Percentiles rank a stretch among this genome's conserved stretches.
Conservation (phyloP, 352 stramenopile genomes). For the Pythium biforme region DNA sequence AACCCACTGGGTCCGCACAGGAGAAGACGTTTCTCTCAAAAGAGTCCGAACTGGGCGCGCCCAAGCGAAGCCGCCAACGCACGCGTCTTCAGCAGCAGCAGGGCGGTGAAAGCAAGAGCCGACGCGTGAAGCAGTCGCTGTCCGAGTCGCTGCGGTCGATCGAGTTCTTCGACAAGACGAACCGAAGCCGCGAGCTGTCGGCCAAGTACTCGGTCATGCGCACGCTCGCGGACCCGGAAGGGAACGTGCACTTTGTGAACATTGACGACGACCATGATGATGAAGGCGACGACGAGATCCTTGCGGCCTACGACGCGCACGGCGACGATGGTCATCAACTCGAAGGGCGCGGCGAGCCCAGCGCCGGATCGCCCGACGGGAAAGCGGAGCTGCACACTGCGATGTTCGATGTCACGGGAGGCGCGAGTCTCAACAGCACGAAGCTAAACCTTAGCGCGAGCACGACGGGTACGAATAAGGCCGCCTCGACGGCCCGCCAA, state of each 20-base stretch:
- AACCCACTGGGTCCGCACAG: conserved; percentile 12
- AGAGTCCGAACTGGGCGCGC: conserved; percentile 33
- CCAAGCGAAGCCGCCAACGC: conserved; percentile 49
- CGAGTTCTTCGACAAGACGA: conserved; percentile 77
- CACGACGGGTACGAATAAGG: neutral
- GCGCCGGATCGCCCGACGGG: neutral
- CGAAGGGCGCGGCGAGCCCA: neutral
- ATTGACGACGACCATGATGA: conserved; percentile 44
- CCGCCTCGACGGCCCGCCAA: neutral
- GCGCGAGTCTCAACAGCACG: neutral
- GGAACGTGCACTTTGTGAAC: conserved; percentile 79
- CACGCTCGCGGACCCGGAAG: conserved; percentile 57
- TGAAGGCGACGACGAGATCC: conserved; percentile 11
- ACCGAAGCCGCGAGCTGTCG: conserved; percentile 60
- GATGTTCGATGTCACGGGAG: conserved; percentile 10
- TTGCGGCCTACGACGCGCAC: neutral
- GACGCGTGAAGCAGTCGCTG: conserved; percentile 64
- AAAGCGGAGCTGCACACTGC: neutral
- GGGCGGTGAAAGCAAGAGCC: conserved; percentile 34
- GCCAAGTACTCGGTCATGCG: conserved; percentile 61
- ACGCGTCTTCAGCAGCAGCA: conserved; percentile 27
- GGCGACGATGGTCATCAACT: neutral
- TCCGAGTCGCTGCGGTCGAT: conserved; percentile 67
- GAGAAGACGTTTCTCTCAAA: conserved; percentile 49
- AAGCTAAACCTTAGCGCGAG: neutral